Evolutionary conservation across 257 asterid species (phyloP).

Genomic region (Gentiana dahurica): DNA sequence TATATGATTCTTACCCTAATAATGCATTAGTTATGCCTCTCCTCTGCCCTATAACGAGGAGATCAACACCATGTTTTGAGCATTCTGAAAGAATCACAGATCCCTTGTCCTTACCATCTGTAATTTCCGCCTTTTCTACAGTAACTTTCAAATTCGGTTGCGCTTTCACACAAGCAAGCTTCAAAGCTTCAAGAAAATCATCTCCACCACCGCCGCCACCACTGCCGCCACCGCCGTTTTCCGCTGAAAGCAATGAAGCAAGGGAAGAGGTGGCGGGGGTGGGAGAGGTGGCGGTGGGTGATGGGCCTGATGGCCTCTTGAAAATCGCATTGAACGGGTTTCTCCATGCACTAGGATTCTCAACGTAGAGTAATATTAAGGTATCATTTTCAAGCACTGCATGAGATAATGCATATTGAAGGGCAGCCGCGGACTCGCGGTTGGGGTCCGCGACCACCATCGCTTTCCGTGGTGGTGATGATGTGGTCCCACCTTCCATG

Average conservation of each 20-base stretch:
- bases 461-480: conserved; percentile 34
- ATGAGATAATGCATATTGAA: conserved; percentile 55
- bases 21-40: conserved; percentile 46
- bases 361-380: conserved; percentile 45
- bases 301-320: conserved; percentile 13
- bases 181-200: conserved; percentile 45
- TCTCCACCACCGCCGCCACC: conserved; percentile 18
- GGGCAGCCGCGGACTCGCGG: conserved; percentile 67
- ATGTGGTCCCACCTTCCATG: conserved; percentile 24
- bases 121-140: conserved; percentile 33
- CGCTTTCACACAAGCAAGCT: conserved; percentile 32
- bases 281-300: conserved; percentile 6
- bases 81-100: conserved; percentile 36
- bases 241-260: not conserved
- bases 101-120: conserved; percentile 58
- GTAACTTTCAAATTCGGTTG: conserved; percentile 33
- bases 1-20: conserved; percentile 32
- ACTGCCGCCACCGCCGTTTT: not conserved
- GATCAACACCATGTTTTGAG: conserved; percentile 31
- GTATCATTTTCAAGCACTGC: conserved; percentile 45
- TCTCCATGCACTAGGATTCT: conserved; percentile 38
- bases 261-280: conserved; percentile 6
- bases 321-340: conserved; percentile 41
- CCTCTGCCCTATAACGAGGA: conserved; percentile 54
- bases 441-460: conserved; percentile 73